Evolutionary conservation across 495 filamentous ascomycete genomes (phyloP), one percentile per base, ranked within the genome.

Genomic region (Penicillium psychrofluorescens): DNA sequence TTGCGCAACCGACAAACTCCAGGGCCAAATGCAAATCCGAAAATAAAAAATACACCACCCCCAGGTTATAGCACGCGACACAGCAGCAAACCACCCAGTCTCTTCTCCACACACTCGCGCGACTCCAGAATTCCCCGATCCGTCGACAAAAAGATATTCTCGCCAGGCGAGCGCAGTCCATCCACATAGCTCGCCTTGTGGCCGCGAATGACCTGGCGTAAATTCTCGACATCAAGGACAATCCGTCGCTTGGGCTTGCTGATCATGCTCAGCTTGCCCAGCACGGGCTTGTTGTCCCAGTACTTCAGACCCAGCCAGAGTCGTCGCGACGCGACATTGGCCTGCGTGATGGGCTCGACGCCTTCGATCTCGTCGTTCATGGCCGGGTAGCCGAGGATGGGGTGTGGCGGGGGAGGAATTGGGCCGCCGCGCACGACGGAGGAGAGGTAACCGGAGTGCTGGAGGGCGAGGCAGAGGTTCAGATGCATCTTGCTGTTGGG

Each of bases 251-350:
- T 95, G 8, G 90, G 88, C 59, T 84, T 92, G 54, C 77, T 83
- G 36, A 95, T 70, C 66, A 89, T 64, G 28, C 53, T 51, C 63
- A 95, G 76, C 54, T 80, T 71, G 29, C 74, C 75, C 44, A 98
- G 57, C 39, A 98, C 92, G 3, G 94, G 87, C 59, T 86, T 70
- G 57, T 87, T 87, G 55, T 89, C 81, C 78, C 77, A 89, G 72
- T 98, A 98, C 71, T 97, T 97, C 54, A 97, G 64, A 8, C 89
- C 90, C 8, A 98, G 55, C 92, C 92, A 98, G 7, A 98, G 65
- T 38, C 92, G 74, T 54, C 90, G 69, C 32, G 77, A 76, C 2
- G 88, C 74, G 6, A 90, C 72, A 66, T 96, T 97, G 51, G 74
- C 78, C 41, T 81, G 79, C 16, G 88, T 95, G 36, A 90, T 75